Evolutionary conservation across 2,329 filamentous ascomycete genomes (phyloP), one percentile per base, ranked within the genome.

Genomic region (Claviceps cyperi): DNA sequence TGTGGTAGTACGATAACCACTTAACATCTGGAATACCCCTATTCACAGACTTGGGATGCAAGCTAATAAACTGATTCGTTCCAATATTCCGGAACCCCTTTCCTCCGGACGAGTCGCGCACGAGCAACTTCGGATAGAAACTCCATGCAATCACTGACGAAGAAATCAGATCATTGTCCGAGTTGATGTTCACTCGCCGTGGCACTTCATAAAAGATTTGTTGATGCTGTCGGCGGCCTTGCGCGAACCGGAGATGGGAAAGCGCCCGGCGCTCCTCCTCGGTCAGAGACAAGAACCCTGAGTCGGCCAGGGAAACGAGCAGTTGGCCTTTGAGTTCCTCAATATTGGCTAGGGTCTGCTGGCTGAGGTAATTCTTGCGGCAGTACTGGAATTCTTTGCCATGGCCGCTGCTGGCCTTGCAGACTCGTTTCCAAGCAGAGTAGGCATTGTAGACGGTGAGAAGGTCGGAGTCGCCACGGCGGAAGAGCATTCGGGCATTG

Each of bases 401-500:
- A 7, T 77, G 75, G 8, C 64, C 69, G 1, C 66, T 71, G 28
- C 81, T 76, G 0, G 81, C 79, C 56, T 79, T 79, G 64, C 87
- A 94, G 4, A 90, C 81, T 50, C 81, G 81, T 60, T 86, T 90
- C 92, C 92, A 98, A 2, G 86, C 77, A 46, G 80, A 71, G 65
- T 98, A 98, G 1, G 92, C 92, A 62, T 96, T 95, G 70, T 95
- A 97, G 1, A 89, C 78, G 0, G 92, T 97, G 11, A 97, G 72
- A 0, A 97, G 74, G 63, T 98, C 92, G 0, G 92, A 97, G 64
- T 96, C 88, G 21, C 87, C 83, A 58, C 84, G 80, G 54, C 84
- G 84, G 69, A 94, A 98, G 4, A 78, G 78, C 51, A 84, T 75
- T 2, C 87, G 79, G 1, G 87, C 84, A 21, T 82, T 79, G 57